Evolutionary conservation across 108 stramenopile genomes (phyloP), one percentile per base, ranked within the genome.

Genomic region (Skeletonema marinoi): DNA sequence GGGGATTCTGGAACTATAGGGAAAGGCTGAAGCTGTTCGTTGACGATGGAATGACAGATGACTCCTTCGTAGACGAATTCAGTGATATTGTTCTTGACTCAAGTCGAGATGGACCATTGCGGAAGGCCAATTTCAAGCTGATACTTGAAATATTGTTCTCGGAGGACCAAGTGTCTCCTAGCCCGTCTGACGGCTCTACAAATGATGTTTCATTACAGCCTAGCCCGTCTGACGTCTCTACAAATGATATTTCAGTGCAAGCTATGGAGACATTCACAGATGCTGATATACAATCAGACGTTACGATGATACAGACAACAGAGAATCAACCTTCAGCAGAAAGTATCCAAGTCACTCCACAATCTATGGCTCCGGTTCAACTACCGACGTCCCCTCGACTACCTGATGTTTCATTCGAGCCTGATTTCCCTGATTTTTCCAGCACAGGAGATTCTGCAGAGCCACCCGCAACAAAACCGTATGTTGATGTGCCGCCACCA

Each of bases 1-100:
- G 70, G 75, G 80, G 80, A 12, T 56, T 66, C 41, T 81, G 76
- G 75, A 70, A 72, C 35, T 81, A 81, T 41, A 42, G 64, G n/a
- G 75, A 77, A 32, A 59, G 59, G 31, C 65, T 81, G 2, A 66
- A 56, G 19, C 36, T 29, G 30, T 81, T 81, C 77, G 80, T 81
- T 21, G 63, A 81, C n/a, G 63, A 51, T 44, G 80, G 80, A 8
- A 77, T 77, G 80, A 72, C 17, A 44, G 71, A 81, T 63, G 62
- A 41, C 21, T 71, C 68, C 12, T 81, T 81, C 39, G 70, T 81
- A 68, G 44, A 78, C 33, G 33, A 44, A 16, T 65, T 74, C 2
- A 59, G 39, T 31, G 73, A 68, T 29, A 74, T 78, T 42, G 75
- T 81, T 16, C 10, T 78, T n/a, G 51, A 78, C 39, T 78, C 75